Conservation (phyloP, 2,329 filamentous ascomycete species). For the Pseudogymnoascus sp. region DNA sequence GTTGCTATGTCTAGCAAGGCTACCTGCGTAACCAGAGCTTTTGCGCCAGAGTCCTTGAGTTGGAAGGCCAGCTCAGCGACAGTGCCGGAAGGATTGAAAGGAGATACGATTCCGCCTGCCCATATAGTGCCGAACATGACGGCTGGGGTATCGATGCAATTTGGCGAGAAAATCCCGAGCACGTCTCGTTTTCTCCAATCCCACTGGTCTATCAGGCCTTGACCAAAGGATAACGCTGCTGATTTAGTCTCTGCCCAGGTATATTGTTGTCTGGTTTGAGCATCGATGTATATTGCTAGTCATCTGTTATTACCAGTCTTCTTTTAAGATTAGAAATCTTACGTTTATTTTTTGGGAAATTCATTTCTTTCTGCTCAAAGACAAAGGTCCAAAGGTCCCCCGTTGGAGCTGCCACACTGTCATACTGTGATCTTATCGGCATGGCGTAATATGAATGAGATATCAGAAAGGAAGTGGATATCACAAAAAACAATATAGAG, state of each 20-base stretch:
- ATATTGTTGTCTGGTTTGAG: constrained; percentile 55
- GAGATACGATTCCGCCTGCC: constrained; percentile 68
- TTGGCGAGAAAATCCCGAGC: constrained; percentile 70
- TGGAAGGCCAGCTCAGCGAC: constrained; percentile 75
- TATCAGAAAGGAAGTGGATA: not conserved
- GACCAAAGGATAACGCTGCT: constrained; percentile 64
- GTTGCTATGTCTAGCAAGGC: constrained; percentile 53
- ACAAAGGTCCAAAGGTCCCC: not conserved
- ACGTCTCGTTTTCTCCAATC: constrained; percentile 70
- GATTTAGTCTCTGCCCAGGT: constrained; percentile 58
- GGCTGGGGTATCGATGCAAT: constrained; percentile 69
- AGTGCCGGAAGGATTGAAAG: constrained; percentile 78
- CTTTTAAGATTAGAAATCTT: not conserved
- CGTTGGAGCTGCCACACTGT: not conserved
- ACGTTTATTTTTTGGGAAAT: not conserved
- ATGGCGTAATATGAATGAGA: not conserved
- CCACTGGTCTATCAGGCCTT: constrained; percentile 63
- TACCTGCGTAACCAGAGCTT: constrained; percentile 62
- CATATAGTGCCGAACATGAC: constrained; percentile 69
- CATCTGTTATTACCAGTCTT: not conserved
- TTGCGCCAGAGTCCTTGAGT: constrained; percentile 64
- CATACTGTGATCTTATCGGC: not conserved
- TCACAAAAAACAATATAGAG: not conserved
- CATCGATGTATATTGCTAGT: constrained; percentile 66
- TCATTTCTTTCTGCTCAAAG: not conserved